Evolutionary conservation across 2,329 filamentous ascomycete genomes (phyloP), one percentile per base, ranked within the genome.

Genomic region (Neonectria hederae): DNA sequence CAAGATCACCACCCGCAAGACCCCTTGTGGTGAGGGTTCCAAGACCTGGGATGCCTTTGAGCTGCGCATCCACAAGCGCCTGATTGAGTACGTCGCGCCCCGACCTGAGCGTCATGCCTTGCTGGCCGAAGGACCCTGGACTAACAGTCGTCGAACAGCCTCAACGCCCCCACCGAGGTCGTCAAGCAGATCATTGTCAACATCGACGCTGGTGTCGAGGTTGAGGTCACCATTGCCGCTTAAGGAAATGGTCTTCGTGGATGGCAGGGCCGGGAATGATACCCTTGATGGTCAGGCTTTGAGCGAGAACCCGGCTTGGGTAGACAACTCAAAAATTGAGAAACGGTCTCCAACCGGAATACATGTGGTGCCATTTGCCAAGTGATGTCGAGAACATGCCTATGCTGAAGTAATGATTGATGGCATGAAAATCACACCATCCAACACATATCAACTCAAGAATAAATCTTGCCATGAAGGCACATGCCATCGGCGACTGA

Each of bases 11-110:
- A 97, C 96, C 88, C 92, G 96, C 81, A 99, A 99, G 92, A 98
- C 96, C 73, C 96, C 96, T 83, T 96, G 92, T 86, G 96, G 96
- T 92, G 96, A 99, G 90, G 96, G 96, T 86, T 97, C 92, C 84
- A 99, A 99, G 93, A 99, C 96, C 81, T 99, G 96, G 96, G 96
- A 98, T 83, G 90, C 88, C 83, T 99, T 88, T 84, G 95, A 99
- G 91, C 97, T 99, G 94, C 92, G 95, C 86, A 97, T 97, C 83
- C 94, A 97, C 90, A 97, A 97, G 92, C 92, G 94, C 77, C 88
- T 97, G 80, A 97, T 97, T 81, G 94, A 97, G 89, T 92, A 81
- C 77, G 89, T 87, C 49, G 19, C n/a, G 35, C 35, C 19, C 19
- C 10, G 13, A 3, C 21, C 40, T 26, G n/a, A n/a, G n/a, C n/a